phyloP scores from a whole-genome alignment of 257 asterid species.

The Mitragyna speciosa region DNA sequence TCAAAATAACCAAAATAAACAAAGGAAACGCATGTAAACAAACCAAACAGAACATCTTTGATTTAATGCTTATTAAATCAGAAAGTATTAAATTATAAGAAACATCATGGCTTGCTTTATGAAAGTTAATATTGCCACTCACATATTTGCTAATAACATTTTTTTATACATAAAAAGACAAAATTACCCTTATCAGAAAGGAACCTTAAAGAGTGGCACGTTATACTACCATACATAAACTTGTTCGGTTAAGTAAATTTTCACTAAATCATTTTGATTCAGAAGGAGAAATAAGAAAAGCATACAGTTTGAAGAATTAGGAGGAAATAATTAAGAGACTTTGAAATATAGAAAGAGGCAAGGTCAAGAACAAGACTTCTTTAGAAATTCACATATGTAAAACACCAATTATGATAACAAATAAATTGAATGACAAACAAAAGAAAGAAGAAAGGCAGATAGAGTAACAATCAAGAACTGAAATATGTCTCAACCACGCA shows the following conservation, averaged over 20 bases:
- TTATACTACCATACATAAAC: too few relatives aligned
- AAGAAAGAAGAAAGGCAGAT: neutral
- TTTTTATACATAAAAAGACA: too few relatives aligned
- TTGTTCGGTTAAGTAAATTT: neutral
- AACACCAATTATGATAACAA: neutral
- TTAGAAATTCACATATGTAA: neutral
- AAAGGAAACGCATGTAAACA: too few relatives aligned
- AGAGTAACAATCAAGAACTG: neutral
- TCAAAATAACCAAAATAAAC: too few relatives aligned
- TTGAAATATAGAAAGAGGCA: neutral
- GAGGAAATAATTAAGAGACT: neutral
- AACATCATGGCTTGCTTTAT: neutral
- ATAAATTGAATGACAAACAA: neutral
- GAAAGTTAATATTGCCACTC: too few relatives aligned
- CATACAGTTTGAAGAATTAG: neutral
- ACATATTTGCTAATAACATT: too few relatives aligned
- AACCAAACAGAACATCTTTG: too few relatives aligned
- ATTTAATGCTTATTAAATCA: neutral
- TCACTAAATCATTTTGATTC: neutral
- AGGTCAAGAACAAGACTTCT: neutral
- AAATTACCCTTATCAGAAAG: neutral
- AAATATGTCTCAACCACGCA: slow-evolving; percentile 5
- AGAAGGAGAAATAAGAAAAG: neutral
- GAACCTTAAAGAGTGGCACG: too few relatives aligned
- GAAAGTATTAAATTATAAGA: neutral